phyloP scores from a whole-genome alignment of 768 basidiomycete species.

The Pleurotus tuber-regium region DNA sequence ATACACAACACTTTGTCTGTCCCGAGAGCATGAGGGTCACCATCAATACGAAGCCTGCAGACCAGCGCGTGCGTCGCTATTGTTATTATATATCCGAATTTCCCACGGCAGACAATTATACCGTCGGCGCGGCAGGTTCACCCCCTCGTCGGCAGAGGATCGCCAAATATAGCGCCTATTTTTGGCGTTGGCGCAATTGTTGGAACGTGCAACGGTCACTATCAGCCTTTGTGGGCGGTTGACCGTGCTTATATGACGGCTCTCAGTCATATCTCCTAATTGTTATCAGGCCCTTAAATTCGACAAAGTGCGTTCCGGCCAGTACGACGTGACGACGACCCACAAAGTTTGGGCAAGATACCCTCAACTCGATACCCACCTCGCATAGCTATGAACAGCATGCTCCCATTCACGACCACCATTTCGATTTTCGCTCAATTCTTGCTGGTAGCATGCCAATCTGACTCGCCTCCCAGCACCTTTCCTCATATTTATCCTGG shows the following conservation, averaged over 20 bases:
- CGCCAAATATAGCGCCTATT: not conserved
- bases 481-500: conserved; percentile 49
- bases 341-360: not conserved
- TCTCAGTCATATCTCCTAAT: not conserved
- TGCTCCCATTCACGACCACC: conserved; percentile 22
- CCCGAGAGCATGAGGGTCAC: too few species aligned
- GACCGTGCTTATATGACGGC: too few species aligned
- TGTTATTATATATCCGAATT: not conserved
- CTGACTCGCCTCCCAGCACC: conserved; percentile 34
- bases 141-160: too few species aligned
- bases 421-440: conserved; percentile 20
- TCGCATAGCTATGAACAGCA: conserved; percentile 20
- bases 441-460: conserved; percentile 16
- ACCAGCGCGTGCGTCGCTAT: not conserved
- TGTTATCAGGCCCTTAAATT: not conserved
- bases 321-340: conserved; percentile 5
- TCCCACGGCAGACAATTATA: not conserved
- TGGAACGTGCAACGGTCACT: not conserved
- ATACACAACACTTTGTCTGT: not conserved
- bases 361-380: conserved; percentile 8
- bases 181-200: not conserved
- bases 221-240: too few species aligned
- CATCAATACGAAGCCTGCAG: too few species aligned
- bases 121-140: not conserved
- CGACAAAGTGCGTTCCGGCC: not conserved